phyloP scores from a whole-genome alignment of 2,329 filamentous ascomycete genomes.

The Exophiala sideris region DNA sequence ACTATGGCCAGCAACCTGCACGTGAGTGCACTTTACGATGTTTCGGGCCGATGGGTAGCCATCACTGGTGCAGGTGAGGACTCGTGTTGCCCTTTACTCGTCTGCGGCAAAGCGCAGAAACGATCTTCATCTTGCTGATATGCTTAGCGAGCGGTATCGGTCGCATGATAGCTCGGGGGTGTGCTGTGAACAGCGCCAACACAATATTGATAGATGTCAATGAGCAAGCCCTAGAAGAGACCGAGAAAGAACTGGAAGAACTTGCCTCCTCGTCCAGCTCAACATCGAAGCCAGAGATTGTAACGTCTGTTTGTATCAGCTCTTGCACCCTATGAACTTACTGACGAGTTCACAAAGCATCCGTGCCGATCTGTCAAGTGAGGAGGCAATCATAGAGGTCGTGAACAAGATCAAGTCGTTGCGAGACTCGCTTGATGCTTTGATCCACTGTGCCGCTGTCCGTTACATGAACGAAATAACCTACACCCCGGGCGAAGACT shows the following conservation, averaged over 20 bases:
- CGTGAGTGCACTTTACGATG: neutral
- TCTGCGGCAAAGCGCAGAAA: neutral
- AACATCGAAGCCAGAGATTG: too few species aligned
- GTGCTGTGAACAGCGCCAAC: constrained; percentile 22
- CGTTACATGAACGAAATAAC: constrained; percentile 16
- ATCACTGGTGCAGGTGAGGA: constrained; percentile 13
- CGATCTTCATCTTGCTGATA: neutral
- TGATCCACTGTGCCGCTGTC: constrained; percentile 19
- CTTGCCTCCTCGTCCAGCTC: neutral
- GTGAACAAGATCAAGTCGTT: constrained; percentile 7
- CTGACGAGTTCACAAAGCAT: constrained; percentile 4
- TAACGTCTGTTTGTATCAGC: too few species aligned
- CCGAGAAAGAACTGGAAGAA: constrained; percentile 9
- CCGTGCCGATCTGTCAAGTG: constrained; percentile 15
- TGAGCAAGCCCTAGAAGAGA: constrained; percentile 8
- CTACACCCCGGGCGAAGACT: constrained; percentile 14
- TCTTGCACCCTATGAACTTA: too few species aligned
- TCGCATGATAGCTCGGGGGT: constrained; percentile 22
- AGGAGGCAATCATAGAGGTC: constrained; percentile 14
- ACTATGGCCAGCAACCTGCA: neutral
- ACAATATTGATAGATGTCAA: constrained; percentile 19
- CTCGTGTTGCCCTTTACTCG: neutral
- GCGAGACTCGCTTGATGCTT: constrained; percentile 6
- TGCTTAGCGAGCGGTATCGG: constrained; percentile 21
- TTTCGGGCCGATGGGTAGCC: constrained; percentile 7